Evolutionary conservation across 1,284 basidiomycete species (phyloP).

Genomic region (Cutaneotrichosporon sp.): DNA sequence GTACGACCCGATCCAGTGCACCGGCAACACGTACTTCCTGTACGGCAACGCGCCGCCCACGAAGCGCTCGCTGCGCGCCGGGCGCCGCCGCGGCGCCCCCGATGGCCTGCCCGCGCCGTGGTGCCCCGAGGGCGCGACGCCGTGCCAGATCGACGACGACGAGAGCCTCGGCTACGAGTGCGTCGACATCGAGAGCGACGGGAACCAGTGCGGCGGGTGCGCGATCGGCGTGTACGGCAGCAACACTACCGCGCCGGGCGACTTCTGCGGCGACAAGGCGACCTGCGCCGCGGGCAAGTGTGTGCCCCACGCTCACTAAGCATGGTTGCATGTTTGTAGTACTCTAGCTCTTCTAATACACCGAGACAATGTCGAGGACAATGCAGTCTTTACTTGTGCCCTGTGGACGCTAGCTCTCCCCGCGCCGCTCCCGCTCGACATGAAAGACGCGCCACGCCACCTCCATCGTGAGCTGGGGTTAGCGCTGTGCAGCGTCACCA

Average conservation of each 20-base stretch:
- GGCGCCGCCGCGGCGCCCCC: neutral
- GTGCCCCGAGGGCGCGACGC: neutral
- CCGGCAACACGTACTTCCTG: neutral
- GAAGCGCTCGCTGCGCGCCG: neutral
- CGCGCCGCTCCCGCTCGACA: too few relatives aligned
- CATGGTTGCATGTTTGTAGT: too few relatives aligned
- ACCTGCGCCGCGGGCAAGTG: slow-evolving; percentile 1
- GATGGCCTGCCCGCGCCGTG: neutral
- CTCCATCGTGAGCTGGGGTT: too few relatives aligned
- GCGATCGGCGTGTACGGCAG: neutral
- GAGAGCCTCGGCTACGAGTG: slow-evolving; percentile 6
- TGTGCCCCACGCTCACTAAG: neutral
- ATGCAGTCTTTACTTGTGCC: too few relatives aligned
- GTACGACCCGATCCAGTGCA: neutral
- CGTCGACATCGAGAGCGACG: neutral
- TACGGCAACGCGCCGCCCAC: neutral
- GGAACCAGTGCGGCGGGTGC: neutral
- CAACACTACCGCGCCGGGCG: neutral
- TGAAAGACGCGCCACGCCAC: too few relatives aligned
- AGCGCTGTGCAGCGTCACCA: too few relatives aligned
- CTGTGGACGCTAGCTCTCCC: too few relatives aligned
- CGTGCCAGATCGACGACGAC: slow-evolving; percentile 1
- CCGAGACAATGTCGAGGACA: too few relatives aligned
- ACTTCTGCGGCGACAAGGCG: neutral
- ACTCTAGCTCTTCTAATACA: neutral